Conservation (phyloP, 805 yeast species). For the Ogataea kodamae region DNA sequence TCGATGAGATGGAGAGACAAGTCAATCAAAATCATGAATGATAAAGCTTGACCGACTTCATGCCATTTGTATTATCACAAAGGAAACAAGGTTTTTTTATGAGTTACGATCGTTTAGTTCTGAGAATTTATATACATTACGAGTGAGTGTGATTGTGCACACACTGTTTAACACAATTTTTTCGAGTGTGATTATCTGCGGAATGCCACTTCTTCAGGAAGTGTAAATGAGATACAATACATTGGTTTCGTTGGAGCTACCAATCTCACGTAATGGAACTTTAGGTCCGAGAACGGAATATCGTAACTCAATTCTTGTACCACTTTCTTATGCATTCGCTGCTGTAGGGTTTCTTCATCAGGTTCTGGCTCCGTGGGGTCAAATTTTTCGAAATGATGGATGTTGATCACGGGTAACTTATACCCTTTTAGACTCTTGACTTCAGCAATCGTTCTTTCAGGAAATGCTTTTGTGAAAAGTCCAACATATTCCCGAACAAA, state of each 20-base stretch:
- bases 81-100: conserved; percentile 6
- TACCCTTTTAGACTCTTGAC: conserved; percentile 42
- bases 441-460: conserved; percentile 35
- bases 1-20: conserved; percentile 61
- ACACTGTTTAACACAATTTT: neutral
- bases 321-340: conserved; percentile 58
- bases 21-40: conserved; percentile 30
- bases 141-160: conserved; percentile 7
- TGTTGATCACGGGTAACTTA: conserved; percentile 72
- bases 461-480: conserved; percentile 45
- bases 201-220: conserved; percentile 69
- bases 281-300: conserved; percentile 45
- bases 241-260: conserved; percentile 97
- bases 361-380: conserved; percentile 68
- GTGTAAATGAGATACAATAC: conserved; percentile 79
- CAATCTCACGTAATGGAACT: conserved; percentile 82
- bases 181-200: neutral
- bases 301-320: conserved; percentile 44
- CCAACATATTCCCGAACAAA: conserved; percentile 80
- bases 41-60: conserved; percentile 8
- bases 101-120: conserved; percentile 8
- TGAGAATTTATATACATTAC: conserved; percentile 11
- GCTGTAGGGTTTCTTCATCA: conserved; percentile 58
- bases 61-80: conserved; percentile 3
- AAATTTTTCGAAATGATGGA: conserved; percentile 90